Evolutionary conservation across 2,329 filamentous ascomycete genomes (phyloP), one percentile per base, ranked within the genome.

Genomic region (Aureobasidium mangrovei): DNA sequence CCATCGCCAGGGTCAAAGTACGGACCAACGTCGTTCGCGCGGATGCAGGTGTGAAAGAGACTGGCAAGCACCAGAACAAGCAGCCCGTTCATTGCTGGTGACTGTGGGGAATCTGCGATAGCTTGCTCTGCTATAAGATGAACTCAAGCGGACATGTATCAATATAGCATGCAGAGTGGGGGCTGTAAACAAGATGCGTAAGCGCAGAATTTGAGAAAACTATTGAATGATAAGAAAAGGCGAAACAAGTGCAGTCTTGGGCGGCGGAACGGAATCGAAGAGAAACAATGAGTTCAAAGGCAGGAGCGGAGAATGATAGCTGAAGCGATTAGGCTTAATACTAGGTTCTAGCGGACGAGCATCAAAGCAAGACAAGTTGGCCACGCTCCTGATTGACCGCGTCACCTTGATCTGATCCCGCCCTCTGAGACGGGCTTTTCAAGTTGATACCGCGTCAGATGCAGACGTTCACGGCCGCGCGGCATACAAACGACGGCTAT

Each of bases 1-100:
- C 46, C 48, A 32, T 56, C 55, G n/a, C 5, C 27, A 18, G 55
- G 48, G 29, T 56, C 55, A 27, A 53, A 56, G 31, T 47, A 38
- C 3, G 36, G n/a, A 10, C 42, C 55, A 7, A 56, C 48, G 18
- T 56, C 55, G 12, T 42, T 24, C 7, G 55, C 55, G 26, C 27
- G 6, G 27, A 43, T 28, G 31, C 7, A 33, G 12, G 12, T 47
- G 42, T 53, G 31, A 8, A 53, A n/a, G 4, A 53, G 8, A 28
- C 36, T 48, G 38, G 36, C 41, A 8, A 53, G 8, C 7, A 28
- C 36, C 32, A 49, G 31, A 43, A 35, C 33, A 8, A 31, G 8
- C 26, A 36, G 10, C 26, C 41, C 49, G 40, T 45, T 53, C 49
- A 53, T 53, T 12, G 32, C 12, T 35, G 18, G 18, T n/a, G 9